These are phyloP conservation scores for Coniophora puteana DNA, from an alignment of 1,284 basidiomycete species.

Conservation along the genomic window DNA sequence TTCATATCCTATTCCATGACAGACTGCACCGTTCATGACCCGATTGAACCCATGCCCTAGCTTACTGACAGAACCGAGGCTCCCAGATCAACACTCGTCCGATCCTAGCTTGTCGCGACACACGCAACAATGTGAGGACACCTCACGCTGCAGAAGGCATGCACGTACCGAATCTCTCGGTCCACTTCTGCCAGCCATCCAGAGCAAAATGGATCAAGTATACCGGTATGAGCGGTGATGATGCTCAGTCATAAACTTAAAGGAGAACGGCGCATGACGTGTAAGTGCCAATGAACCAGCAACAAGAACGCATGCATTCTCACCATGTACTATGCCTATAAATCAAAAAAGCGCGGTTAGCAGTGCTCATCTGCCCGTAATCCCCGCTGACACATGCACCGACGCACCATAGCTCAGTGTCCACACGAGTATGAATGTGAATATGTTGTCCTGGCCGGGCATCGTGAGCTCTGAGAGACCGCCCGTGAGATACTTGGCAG, in stretches of 20 bases:
- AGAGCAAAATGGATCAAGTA: conserved; percentile 2
- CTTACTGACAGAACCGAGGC: no score
- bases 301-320: conserved; percentile 5
- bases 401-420: conserved; percentile 83
- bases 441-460: conserved; percentile 82
- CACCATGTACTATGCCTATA: conserved; percentile 43
- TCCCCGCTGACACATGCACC: conserved; percentile 12
- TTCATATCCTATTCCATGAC: no score
- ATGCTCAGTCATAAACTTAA: conserved; percentile 58
- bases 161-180: no score
- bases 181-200: not conserved
- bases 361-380: conserved; percentile 34
- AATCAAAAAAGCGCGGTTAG: conserved; percentile 10
- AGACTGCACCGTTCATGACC: no score
- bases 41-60: no score
- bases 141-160: no score
- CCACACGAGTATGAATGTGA: conserved; percentile 87
- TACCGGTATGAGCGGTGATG: no score
- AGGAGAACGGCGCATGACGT: no score
- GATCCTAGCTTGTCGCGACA: no score
- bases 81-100: no score
- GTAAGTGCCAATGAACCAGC: conserved; percentile 8
- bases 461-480: conserved; percentile 67
- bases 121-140: no score
- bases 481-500: conserved; percentile 55